A percentile compares a stretch with the other conserved stretches of the same genome.
Conservation (phyloP, 2,329 filamentous ascomycete species). For the Aspergillus fumigatiaffinis region DNA sequence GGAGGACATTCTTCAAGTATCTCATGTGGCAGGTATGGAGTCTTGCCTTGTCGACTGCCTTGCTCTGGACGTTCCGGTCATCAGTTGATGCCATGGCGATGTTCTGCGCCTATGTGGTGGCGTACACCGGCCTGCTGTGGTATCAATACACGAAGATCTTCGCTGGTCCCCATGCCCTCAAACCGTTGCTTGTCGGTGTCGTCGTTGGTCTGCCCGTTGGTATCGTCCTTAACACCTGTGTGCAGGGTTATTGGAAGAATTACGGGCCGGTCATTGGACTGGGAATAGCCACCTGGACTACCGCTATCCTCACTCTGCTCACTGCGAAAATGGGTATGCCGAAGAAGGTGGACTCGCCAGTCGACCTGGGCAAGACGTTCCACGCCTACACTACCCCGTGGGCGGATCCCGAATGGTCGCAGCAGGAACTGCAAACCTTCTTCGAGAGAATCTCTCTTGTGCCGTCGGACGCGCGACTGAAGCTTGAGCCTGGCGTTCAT, state of each 20-base stretch:
- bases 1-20: constrained; percentile 48
- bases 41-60: constrained; percentile 45
- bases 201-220: constrained; percentile 47
- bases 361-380: constrained; percentile 33
- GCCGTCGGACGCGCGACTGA: constrained; percentile 41
- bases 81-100: constrained; percentile 43
- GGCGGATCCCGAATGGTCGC: constrained; percentile 46
- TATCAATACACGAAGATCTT: constrained; percentile 55
- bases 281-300: constrained; percentile 49
- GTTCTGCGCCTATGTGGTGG: constrained; percentile 48
- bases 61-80: constrained; percentile 52
- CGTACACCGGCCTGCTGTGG: constrained; percentile 51
- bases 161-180: constrained; percentile 47
- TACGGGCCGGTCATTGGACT: constrained; percentile 49
- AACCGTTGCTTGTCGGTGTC: constrained; percentile 46
- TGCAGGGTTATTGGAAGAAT: constrained; percentile 31
- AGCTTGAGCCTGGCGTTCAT: constrained; percentile 37
- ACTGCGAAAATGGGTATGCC: constrained; percentile 49
- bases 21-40: constrained; percentile 52
- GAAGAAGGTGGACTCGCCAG: constrained; percentile 34
- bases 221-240: constrained; percentile 39
- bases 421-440: constrained; percentile 48
- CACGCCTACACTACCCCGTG: constrained; percentile 45
- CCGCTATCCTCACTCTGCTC: constrained; percentile 47
- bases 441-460: constrained; percentile 42